Evolutionary conservation across 208 protist species (phyloP), one percentile per base, ranked within the genome.

Genomic region (Trypanosoma mega): DNA sequence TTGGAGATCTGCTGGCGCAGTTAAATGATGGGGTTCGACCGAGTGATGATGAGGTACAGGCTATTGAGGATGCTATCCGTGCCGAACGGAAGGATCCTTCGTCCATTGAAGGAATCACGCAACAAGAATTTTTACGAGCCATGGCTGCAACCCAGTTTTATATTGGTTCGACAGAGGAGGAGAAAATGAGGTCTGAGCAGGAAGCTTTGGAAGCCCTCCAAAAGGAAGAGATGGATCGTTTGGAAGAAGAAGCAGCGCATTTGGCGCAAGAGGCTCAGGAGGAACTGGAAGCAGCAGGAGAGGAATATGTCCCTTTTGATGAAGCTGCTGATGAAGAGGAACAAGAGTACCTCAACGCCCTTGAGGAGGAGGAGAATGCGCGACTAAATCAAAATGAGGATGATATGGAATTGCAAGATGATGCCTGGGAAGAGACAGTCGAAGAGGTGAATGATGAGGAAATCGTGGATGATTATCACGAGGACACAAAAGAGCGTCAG

Each of bases 141-240:
- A 68, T 76, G 68, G 31, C 48, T 21, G 49, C 47, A 9, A 76
- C 71, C 18, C 65, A 68, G 3, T 76, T 76, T 27, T 76, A 76
- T 48, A 46, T 76, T 48, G 55, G 24, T 3, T 41, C 65, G 37
- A 72, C 65, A 34, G 57, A 72, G 26, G 65, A 72, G 34, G 65
- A 72, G 45, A 33, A 26, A 36, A 8, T 60, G 20, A 41, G 65
- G 31, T 60, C 65, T 16, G 65, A 72, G 30, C 37, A 63, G 18
- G 65, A 72, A 37, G 65, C 57, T 20, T 21, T 72, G 30, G 65
- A 72, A 30, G 54, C 65, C n/a, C 27, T 72, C 34, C 45, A 63
- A 41, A 55, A 54, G 36, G 65, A 72, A 44, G 65, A 72, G 30
- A 65, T 63, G 54, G 65, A 54, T 52, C 65, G 65, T 41, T 56